Conservation (phyloP, 495 filamentous ascomycete species). For the Cudoniella acicularis region DNA sequence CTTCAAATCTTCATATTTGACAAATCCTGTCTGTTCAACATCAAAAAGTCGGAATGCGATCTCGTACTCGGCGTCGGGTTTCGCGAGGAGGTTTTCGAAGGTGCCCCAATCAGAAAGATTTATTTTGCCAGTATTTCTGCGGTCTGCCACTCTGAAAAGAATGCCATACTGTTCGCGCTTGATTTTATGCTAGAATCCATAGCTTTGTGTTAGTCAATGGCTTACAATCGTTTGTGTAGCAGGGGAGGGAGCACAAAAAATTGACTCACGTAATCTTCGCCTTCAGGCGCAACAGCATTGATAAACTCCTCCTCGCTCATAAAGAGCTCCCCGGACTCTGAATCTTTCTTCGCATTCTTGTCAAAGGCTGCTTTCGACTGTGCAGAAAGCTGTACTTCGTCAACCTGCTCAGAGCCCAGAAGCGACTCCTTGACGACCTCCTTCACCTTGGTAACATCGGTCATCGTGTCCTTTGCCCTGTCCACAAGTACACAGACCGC, state of each 20-base stretch:
- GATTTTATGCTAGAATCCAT: slow-evolving; percentile 78
- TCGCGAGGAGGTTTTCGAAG: slow-evolving; percentile 89
- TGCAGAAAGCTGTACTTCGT: slow-evolving; percentile 54
- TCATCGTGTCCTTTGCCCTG: slow-evolving; percentile 12
- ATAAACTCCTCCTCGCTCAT: slow-evolving; percentile 85
- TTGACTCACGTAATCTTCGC: slow-evolving; percentile 82
- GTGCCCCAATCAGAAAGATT: slow-evolving; percentile 81
- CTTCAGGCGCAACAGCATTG: slow-evolving; percentile 79
- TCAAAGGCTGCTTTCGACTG: slow-evolving; percentile 71
- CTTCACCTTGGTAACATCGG: slow-evolving; percentile 25
- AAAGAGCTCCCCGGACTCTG: slow-evolving; percentile 68
- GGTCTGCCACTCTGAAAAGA: slow-evolving; percentile 86
- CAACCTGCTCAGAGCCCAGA: slow-evolving; percentile 55
- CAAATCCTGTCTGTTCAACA: slow-evolving; percentile 68
- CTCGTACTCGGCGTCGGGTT: slow-evolving; percentile 97
- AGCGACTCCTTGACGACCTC: slow-evolving; percentile 75
- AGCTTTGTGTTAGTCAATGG: slow-evolving; percentile 26
- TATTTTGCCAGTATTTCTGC: slow-evolving; percentile 64
- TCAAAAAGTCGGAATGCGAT: slow-evolving; percentile 98
- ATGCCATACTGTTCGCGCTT: slow-evolving; percentile 90
- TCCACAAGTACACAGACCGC: neutral
- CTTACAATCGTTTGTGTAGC: slow-evolving; percentile 13
- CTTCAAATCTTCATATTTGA: slow-evolving; percentile 85
- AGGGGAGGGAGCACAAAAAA: slow-evolving; percentile 2
- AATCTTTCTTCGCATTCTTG: slow-evolving; percentile 71